A percentile compares a stretch with the other conserved stretches of the same genome.
These are phyloP conservation scores for Pouteria glomerata DNA, from an alignment of 148 eudicot species.

Conservation along the genomic window DNA sequence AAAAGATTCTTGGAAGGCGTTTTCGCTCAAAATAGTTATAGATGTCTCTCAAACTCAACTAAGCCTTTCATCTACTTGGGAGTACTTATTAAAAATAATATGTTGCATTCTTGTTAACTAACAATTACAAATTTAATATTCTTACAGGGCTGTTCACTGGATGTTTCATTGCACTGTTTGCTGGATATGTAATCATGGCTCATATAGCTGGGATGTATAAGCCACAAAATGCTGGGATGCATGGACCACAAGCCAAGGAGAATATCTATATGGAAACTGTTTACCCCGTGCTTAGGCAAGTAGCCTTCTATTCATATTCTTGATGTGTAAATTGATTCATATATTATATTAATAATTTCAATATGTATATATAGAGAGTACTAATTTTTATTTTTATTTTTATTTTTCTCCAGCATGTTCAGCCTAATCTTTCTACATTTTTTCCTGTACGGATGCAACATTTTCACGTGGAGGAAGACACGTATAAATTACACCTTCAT, in stretches of 20 bases:
- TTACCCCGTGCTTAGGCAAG: conserved; percentile 92
- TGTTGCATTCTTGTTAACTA: no score
- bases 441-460: conserved; percentile 90
- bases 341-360: not conserved
- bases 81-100: no score
- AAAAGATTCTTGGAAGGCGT: not conserved
- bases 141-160: conserved; percentile 73
- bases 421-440: conserved; percentile 84
- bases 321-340: not conserved
- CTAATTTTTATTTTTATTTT: no score
- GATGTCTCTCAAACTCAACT: no score
- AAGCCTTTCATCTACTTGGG: no score
- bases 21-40: not conserved
- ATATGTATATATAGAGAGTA: not conserved
- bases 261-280: conserved; percentile 94
- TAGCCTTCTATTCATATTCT: not conserved
- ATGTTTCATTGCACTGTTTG: conserved; percentile 71
- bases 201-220: conserved; percentile 74
- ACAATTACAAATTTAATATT: not conserved
- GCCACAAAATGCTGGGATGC: conserved; percentile 56
- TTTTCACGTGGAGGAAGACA: conserved; percentile 84
- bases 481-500: conserved; percentile 87
- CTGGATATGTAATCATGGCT: conserved; percentile 89
- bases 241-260: conserved; percentile 47
- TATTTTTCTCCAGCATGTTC: conserved; percentile 72